Base-by-base conservation (phyloP, 257 asterid species). In the Nicotiana paniculata region DNA sequence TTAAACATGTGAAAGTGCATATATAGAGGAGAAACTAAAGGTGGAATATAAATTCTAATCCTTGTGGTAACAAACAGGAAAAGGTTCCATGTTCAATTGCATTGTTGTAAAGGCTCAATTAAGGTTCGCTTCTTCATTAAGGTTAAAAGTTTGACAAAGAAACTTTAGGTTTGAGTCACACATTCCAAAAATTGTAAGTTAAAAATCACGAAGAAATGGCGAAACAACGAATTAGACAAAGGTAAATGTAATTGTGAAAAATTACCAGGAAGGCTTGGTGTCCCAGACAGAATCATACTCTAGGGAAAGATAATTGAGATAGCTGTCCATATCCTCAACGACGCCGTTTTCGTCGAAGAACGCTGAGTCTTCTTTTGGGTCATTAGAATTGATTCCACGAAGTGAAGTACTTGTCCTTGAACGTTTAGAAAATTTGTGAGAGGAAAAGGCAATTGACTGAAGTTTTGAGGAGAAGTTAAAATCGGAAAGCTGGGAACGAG, bases 271-370 rank as follows among this genome's bases (percentile, higher is more conserved):
- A 57, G 98, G 98, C 66, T 95, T 95, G 91, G 97, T 93, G 88
- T 95, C 97, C 98, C 98, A 95, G 81, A 93, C 96, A 68, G 97
- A 92, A 78, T 92, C 98, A 69, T 93, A 96, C 85, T 96, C 98
- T 1, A 92, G 97, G 72, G 99, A 90, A 30, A 95, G 93, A 69
- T 89, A 62, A 86, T 93, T 90, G 84, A 95, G 97, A 85, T 95
- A 95, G n/a, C 88, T 90, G 77, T 95, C 98, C 99, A 95, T 95
- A 89, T 95, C 99, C 54, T 91, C 83, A 5, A 93, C 93, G 81
- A 82, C 96, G 81, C 98, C 98, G 85, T 91, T 90, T 84, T 92
- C 95, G 63, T 93, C 93, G 81, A 95, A 83, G 85, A 88, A 92
- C 2, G 84, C 62, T 3, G 89, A 61, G 48, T 43, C 48, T 3